Base-by-base conservation (phyloP, 306 rosid genomes). In the Nissolia schottii region DNA sequence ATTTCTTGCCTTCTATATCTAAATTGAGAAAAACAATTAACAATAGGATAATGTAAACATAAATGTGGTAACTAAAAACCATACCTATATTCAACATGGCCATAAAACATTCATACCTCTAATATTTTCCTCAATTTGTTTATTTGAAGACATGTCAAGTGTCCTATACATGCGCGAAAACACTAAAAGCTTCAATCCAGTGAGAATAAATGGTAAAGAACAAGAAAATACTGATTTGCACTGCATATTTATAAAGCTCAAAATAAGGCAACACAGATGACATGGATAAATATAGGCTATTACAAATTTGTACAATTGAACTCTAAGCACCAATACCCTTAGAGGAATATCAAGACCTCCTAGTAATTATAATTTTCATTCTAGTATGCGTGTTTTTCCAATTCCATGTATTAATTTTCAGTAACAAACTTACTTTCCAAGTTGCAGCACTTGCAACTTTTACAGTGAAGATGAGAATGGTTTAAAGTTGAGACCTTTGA, bases 61-160 rank as follows among this genome's bases (percentile, higher is more conserved):
- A n/a, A n/a, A n/a, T n/a, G n/a, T n/a, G n/a, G n/a, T n/a, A n/a
- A n/a, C 7, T 51, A 25, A 60, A 41, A 22, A 69, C 4, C 53
- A 45, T 7, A 71, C 10, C 48, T 34, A 25, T 54, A 65, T 45
- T 54, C 40, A 23, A 57, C 22, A 58, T 46, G 49, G 19, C n/a
- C 35, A 31, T 22, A 5, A 57, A 34, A 40, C n/a, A 40, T 45
- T 0, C 23, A 3, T 77, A 95, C 99, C 99, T 86, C 96, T 24
- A 91, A 83, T 73, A 91, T 63, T 55, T 89, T 89, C 73, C 80
- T 89, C 70, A 95, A 86, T 76, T 85, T 89, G 76, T 70, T 81
- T 51, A 83, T 95, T 96, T 3, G 96, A 67, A 76, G 97, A 89
- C 96, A 95, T 88, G 83, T 79, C 90, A 16, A 93, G 93, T 60